A percentile compares a stretch with the other conserved stretches of the same genome.
Evolutionary conservation across 2,329 filamentous ascomycete species (phyloP).

Genomic region (Penicillium freii): DNA sequence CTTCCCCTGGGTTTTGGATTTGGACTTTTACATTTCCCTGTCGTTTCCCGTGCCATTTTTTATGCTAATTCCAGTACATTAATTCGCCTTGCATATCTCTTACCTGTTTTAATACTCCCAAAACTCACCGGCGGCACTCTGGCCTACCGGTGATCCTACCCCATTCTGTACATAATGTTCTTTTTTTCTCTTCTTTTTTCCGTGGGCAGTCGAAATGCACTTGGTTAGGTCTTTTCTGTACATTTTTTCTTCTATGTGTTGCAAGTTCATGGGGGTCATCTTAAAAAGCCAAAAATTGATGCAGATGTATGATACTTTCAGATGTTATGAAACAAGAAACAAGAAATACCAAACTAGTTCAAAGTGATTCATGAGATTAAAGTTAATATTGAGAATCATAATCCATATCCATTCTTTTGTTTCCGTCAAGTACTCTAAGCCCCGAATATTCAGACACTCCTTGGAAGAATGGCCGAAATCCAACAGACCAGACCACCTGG

Average conservation of each 20-base stretch:
- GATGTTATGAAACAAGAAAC: not conserved
- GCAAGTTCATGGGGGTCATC: not conserved
- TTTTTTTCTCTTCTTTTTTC: not conserved
- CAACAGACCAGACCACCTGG: not conserved
- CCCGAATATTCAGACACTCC: not conserved
- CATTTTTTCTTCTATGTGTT: not conserved
- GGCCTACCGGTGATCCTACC: not conserved
- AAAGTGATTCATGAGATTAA: not conserved
- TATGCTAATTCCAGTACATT: slow-evolving; percentile 14
- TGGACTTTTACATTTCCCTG: not conserved
- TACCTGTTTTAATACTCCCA: slow-evolving; percentile 19
- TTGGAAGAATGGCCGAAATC: not conserved
- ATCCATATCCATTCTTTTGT: not conserved
- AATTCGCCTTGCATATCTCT: slow-evolving; percentile 13
- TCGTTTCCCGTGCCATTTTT: not conserved
- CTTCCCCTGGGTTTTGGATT: not conserved
- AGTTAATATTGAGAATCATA: not conserved
- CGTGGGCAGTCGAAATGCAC: slow-evolving; percentile 12
- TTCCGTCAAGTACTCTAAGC: not conserved
- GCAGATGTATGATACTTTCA: not conserved
- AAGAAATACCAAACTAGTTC: not conserved
- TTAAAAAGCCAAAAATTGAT: not conserved
- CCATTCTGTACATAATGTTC: slow-evolving; percentile 21
- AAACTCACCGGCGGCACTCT: not conserved
- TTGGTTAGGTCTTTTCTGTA: slow-evolving; percentile 10